A percentile compares a stretch with the other conserved stretches of the same genome.
These are phyloP conservation scores for Pyrenophora tritici-repentis DNA, from an alignment of 2,329 filamentous ascomycete species.

Conservation along the genomic window DNA sequence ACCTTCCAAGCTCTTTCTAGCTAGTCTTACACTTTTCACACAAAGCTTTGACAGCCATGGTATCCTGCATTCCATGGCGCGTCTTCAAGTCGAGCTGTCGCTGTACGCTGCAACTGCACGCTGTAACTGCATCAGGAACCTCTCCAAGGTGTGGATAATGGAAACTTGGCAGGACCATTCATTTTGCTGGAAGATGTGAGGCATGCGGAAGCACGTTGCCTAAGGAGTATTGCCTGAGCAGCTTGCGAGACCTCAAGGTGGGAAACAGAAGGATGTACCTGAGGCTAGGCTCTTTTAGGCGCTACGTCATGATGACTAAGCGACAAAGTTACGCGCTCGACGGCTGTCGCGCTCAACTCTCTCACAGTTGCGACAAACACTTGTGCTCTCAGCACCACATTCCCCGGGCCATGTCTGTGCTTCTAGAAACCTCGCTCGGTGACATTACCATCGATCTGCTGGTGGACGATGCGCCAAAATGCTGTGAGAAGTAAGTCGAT, in stretches of 20 bases:
- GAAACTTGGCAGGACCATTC: neutral
- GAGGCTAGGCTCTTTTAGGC: constrained; percentile 7
- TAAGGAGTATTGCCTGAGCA: constrained; percentile 8
- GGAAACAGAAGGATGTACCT: constrained; percentile 10
- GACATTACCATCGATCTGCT: constrained; percentile 95
- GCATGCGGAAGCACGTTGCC: constrained; percentile 13
- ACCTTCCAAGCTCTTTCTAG: constrained; percentile 11
- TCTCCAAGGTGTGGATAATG: neutral
- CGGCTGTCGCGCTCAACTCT: constrained; percentile 7
- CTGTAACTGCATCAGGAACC: neutral
- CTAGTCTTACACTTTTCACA: neutral
- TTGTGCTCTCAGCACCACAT: constrained; percentile 15
- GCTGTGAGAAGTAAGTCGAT: constrained; percentile 86
- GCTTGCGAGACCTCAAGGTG: constrained; percentile 12
- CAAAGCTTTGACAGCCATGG: neutral
- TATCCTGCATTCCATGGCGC: neutral
- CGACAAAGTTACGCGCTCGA: constrained; percentile 2
- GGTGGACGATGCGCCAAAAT: constrained; percentile 84
- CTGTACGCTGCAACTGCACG: neutral
- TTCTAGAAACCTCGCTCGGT: constrained; percentile 89
- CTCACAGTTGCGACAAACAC: constrained; percentile 30
- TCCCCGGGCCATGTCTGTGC: constrained; percentile 73
- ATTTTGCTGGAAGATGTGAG: neutral
- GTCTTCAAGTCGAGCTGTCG: constrained; percentile 3
- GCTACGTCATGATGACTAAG: constrained; percentile 29